Evolutionary conservation across 75 land plant species (phyloP).

Genomic region (Gnetum montanum): DNA sequence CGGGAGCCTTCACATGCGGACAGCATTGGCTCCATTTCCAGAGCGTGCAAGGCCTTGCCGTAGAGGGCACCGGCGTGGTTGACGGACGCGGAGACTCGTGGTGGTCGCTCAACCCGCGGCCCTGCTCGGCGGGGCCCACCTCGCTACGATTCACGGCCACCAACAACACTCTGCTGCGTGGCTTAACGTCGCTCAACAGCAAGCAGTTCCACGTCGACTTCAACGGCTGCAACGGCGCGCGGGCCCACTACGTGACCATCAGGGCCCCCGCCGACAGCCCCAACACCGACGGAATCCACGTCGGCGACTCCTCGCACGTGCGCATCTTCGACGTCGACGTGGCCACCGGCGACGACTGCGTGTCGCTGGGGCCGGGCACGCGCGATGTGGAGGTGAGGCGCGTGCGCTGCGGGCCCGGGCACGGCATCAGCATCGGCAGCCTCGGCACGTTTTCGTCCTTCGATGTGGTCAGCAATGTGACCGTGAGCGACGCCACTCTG

Average conservation of each 20-base stretch:
- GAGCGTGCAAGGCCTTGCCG: constrained; percentile 22
- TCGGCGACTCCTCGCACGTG: constrained; percentile 8
- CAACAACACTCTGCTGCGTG: constrained; percentile 12
- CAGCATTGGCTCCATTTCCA: constrained; percentile 57
- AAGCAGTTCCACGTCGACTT: constrained; percentile 23
- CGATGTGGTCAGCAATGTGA: constrained; percentile 35
- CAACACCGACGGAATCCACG: constrained; percentile 37
- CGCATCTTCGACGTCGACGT: constrained; percentile 14
- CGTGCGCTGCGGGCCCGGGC: constrained; percentile 63
- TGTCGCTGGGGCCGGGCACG: constrained; percentile 53
- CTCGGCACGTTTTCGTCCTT: constrained; percentile 18
- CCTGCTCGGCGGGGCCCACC: too few relatives aligned
- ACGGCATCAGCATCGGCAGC: constrained; percentile 61
- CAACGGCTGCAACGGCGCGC: constrained; percentile 4
- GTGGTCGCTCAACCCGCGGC: constrained; percentile 66
- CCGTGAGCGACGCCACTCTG: constrained; percentile 21
- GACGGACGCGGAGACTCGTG: constrained; percentile 51
- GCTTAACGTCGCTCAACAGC: constrained; percentile 22
- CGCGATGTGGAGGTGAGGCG: constrained; percentile 26
- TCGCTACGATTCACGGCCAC: constrained; percentile 6
- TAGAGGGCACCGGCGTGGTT: constrained; percentile 42
- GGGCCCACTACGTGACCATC: constrained; percentile 17
- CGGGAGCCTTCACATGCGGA: too few relatives aligned
- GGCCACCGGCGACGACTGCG: constrained; percentile 50
- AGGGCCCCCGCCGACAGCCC: constrained; percentile 27